A percentile compares a stretch with the other conserved stretches of the same genome.
phyloP scores from a whole-genome alignment of 1,139 yeast genomes.

The Hemisphaericaspora xylanilytica region DNA sequence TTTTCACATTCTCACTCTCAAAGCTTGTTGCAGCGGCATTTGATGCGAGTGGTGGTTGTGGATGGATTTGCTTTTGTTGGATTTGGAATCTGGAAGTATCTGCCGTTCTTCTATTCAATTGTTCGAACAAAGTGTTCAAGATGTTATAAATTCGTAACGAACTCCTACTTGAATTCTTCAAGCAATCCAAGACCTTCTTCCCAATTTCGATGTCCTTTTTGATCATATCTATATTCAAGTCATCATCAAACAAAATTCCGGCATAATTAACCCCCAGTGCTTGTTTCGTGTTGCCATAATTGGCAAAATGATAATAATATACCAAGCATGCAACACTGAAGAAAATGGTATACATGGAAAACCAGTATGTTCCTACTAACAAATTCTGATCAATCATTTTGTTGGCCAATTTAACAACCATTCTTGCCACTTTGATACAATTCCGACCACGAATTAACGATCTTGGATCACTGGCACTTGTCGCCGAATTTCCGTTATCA shows the following conservation, averaged over 20 bases:
- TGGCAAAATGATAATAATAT: constrained; percentile 76
- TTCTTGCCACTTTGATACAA: constrained; percentile 81
- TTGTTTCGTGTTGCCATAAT: constrained; percentile 25
- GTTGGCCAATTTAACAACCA: constrained; percentile 79
- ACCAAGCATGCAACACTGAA: constrained; percentile 86
- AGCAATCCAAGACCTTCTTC: constrained; percentile 63
- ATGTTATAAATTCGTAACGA: constrained; percentile 79
- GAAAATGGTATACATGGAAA: constrained; percentile 86
- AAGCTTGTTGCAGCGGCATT: constrained; percentile 8
- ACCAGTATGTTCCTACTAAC: constrained; percentile 89
- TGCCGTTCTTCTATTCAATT: constrained; percentile 68
- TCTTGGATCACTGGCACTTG: constrained; percentile 46
- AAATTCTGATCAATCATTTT: constrained; percentile 75
- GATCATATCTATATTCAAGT: constrained; percentile 63
- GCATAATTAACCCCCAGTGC: constrained; percentile 40
- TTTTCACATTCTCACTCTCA: constrained; percentile 23
- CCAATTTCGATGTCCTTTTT: constrained; percentile 81
- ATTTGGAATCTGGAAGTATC: constrained; percentile 29
- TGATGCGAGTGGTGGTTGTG: background rate
- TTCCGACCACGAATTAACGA: constrained; percentile 71
- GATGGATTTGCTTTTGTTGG: background rate
- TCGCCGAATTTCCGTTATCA: constrained; percentile 40
- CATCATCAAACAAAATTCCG: constrained; percentile 54
- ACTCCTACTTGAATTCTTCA: constrained; percentile 74
- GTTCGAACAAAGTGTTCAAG: constrained; percentile 77